phyloP scores from a whole-genome alignment of 1,284 basidiomycete species.

The Erythrobasidium hasegawianum region DNA sequence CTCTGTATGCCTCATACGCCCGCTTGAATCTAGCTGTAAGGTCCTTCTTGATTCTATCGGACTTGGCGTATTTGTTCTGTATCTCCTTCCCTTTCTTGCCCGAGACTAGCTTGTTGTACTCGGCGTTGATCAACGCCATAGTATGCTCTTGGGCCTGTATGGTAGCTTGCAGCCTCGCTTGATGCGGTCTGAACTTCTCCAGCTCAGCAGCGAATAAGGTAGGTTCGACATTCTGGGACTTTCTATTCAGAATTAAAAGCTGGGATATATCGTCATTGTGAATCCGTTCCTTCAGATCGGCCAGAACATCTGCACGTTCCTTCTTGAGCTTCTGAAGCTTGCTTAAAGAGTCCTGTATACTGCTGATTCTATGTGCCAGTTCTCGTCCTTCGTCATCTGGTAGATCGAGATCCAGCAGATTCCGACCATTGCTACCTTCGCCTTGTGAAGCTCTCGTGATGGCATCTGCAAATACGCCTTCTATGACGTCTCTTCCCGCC shows the following conservation, averaged over 20 bases:
- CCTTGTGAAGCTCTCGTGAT: constrained; percentile 29
- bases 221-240: constrained; percentile 76
- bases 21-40: constrained; percentile 65
- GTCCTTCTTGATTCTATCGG: constrained; percentile 71
- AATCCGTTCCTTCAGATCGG: constrained; percentile 91
- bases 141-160: constrained; percentile 69
- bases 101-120: constrained; percentile 70
- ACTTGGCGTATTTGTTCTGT: constrained; percentile 71
- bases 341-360: constrained; percentile 72
- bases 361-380: constrained; percentile 64
- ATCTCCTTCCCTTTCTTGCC: constrained; percentile 65
- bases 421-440: constrained; percentile 33
- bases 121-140: constrained; percentile 63
- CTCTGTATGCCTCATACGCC: constrained; percentile 76
- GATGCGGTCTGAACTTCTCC: constrained; percentile 91
- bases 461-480: constrained; percentile 63
- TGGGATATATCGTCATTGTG: constrained; percentile 97
- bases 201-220: constrained; percentile 86
- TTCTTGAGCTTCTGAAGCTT: constrained; percentile 73
- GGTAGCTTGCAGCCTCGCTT: constrained; percentile 71
- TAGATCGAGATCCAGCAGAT: constrained; percentile 60
- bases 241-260: constrained; percentile 82
- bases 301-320: constrained; percentile 79
- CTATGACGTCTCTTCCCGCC: constrained; percentile 59
- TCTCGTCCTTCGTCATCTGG: constrained; percentile 60